Evolutionary conservation across 2,329 filamentous ascomycete genomes (phyloP), one percentile per base, ranked within the genome.

Genomic region (Grosmannia clavigera): DNA sequence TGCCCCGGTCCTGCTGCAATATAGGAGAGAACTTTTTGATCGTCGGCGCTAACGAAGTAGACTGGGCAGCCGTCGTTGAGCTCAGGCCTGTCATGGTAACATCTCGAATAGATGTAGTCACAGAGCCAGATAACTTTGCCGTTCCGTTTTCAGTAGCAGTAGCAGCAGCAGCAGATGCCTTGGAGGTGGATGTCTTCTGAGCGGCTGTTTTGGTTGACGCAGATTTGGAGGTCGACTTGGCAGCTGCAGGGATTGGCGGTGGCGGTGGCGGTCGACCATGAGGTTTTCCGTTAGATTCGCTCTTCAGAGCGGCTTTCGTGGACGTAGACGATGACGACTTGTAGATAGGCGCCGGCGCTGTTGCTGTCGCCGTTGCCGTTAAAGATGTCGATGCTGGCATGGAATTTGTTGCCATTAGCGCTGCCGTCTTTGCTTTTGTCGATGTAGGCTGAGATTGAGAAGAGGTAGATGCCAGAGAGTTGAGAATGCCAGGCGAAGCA

Each of bases 11-110:
- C 63, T 79, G 74, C 61, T 78, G 77, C 2, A 67, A 66, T 22
- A 72, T 70, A 3, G 78, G 76, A 0, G 77, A 74, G 22, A 74
- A 66, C 64, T 76, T 79, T 65, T 78, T 79, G 54, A 68, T 71
- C 27, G 68, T 64, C 0, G 67, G 66, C 4, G 66, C 58, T 0
- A 62, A 61, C 6, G 63, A 51, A 19, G 60, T 51, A 10, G 59
- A 29, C 12, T 57, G 29, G 25, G 60, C 7, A 16, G 61, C 53
- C 7, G 58, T 56, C 5, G 63, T 52, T 0, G 66, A 48, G n/a
- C 61, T 54, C 5, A 63, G 58, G 11, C 66, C 61, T 10, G 64
- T 60, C 40, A 66, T 60, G 4, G 66, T 63, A 2, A 68, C 62
- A 19, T 67, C 66, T 9, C 67, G 62, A 61, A 68, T 67, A 19